Evolutionary conservation across 2,329 filamentous ascomycete species (phyloP), one percentile per base, ranked within the genome.

Genomic region (Fusarium sp.): DNA sequence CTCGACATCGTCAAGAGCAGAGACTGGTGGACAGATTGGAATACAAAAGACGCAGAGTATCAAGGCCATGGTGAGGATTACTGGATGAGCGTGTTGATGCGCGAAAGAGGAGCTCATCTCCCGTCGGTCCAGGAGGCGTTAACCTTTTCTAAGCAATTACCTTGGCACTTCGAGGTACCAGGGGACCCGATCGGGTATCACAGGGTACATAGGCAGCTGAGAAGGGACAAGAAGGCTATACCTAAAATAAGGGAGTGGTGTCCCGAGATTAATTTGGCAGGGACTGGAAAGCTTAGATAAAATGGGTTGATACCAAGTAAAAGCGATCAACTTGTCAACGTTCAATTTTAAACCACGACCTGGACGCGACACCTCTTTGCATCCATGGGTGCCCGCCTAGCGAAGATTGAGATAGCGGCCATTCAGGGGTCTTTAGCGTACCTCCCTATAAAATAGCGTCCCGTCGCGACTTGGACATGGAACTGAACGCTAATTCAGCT

Each of bases 11-110:
- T 47, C 6, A 47, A 46, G 11, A 20, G 30, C 18, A 50, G 38
- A 52, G 46, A 63, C 8, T 63, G 59, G 59, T 63, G 52, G 52
- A 27, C 16, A 5, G 59, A 63, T 24, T 52, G 34, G 46, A 63
- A 63, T n/a, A 52, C 53, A 52, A 24, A 58, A 5, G 59, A 15
- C 14, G 30, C 46, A 18, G 59, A 63, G 20, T 63, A 63, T n/a
- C 16, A 27, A 47, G 46, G 53, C 18, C 59, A 63, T 22, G 59
- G 59, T 14, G 59, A 63, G 24, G 59, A 63, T 52, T 38, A 44
- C 38, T 63, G 59, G 59, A 58, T 63, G 53, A 63, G 59, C 15
- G 55, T 63, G 34, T 2, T 63, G 46, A 63, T 63, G 59, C 59
- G 53, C 29, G 53, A 49, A 34, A 27, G 52, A 40, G 59, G 38